These are phyloP conservation scores for Flaveria floridana DNA, from an alignment of 140 eudicot genomes.

Conservation along the genomic window DNA sequence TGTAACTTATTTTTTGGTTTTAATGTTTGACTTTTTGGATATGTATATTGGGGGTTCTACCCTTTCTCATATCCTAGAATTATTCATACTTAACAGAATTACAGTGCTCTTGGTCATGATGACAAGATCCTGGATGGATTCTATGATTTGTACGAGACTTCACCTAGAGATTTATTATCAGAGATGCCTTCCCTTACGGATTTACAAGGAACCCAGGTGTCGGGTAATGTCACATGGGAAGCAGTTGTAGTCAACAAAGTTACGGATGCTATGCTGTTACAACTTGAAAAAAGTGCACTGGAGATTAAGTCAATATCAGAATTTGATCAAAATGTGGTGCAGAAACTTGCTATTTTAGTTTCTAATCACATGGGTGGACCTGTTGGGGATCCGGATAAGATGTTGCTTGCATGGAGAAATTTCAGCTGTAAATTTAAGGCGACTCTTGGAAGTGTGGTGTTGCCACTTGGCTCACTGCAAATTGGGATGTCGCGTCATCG, in stretches of 20 bases:
- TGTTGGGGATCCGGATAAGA: conserved; percentile 72
- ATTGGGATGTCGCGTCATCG: conserved; percentile 93
- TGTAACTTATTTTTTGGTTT: conserved; percentile 17
- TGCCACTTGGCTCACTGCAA: conserved; percentile 89
- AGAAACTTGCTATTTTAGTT: conserved; percentile 71
- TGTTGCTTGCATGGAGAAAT: conserved; percentile 77
- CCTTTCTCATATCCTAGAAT: conserved; percentile 65
- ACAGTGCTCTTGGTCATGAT: conserved; percentile 92
- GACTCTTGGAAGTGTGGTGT: conserved; percentile 75
- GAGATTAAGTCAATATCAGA: conserved; percentile 55
- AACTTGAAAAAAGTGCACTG: conserved; percentile 64
- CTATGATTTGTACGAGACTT: conserved; percentile 68
- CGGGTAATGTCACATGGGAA: conserved; percentile 80
- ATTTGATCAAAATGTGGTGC: conserved; percentile 48
- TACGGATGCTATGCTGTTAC: conserved; percentile 64
- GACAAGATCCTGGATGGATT: conserved; percentile 95
- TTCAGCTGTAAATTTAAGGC: conserved; percentile 50
- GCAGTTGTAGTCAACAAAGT: conserved; percentile 73
- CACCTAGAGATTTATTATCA: conserved; percentile 36
- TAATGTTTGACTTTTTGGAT: background rate
- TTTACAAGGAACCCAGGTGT: conserved; percentile 65
- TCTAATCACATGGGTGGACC: conserved; percentile 95
- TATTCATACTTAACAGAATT: conserved; percentile 53
- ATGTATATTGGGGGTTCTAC: conserved; percentile 39
- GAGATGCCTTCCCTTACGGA: conserved; percentile 85